phyloP scores from a whole-genome alignment of 352 stramenopile genomes.

The Thalassiosira mediterranea region DNA sequence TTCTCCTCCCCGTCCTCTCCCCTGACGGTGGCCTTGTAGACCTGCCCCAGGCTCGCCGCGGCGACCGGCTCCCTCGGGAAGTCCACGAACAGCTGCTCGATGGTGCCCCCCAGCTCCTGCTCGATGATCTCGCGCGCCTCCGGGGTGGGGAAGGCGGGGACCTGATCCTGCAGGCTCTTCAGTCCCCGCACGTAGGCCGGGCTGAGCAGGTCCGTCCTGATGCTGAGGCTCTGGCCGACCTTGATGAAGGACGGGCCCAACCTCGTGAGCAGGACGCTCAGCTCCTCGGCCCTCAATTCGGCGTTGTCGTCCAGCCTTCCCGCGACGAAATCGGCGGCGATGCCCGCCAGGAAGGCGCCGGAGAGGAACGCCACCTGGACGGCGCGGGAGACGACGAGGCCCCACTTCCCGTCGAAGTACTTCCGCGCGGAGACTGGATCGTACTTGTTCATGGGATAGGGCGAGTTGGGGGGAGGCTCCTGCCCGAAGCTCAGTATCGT shows the following conservation, averaged over 20 bases:
- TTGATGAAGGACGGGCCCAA: constrained; percentile 87
- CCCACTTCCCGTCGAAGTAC: constrained; percentile 69
- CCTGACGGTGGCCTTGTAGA: constrained; percentile 65
- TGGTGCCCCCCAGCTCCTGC: constrained; percentile 80
- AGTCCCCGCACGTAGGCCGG: constrained; percentile 83
- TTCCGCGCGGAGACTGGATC: constrained; percentile 13
- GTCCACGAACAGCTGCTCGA: constrained; percentile 44
- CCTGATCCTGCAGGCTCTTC: constrained; percentile 84
- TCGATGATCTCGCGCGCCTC: constrained; percentile 82
- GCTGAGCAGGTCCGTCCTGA: constrained; percentile 85
- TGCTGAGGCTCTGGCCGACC: constrained; percentile 86
- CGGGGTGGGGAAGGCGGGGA: constrained; percentile 79
- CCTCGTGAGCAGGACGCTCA: constrained; percentile 75
- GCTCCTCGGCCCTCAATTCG: constrained; percentile 67
- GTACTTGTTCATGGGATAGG: constrained; percentile 73
- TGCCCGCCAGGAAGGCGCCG: constrained; percentile 47
- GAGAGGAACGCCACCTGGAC: constrained; percentile 60
- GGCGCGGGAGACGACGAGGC: constrained; percentile 36
- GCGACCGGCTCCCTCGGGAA: constrained; percentile 58
- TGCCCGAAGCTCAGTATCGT: constrained; percentile 31
- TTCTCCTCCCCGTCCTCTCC: constrained; percentile 25
- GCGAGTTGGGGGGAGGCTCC: constrained; percentile 37
- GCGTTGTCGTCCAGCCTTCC: constrained; percentile 66
- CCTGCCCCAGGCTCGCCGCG: constrained; percentile 75
- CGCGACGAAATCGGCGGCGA: constrained; percentile 50